Percentiles rank a stretch among this genome's conserved stretches.
Conservation (phyloP, 164 flowering plant genomes). For the Nymphaea colorata region DNA sequence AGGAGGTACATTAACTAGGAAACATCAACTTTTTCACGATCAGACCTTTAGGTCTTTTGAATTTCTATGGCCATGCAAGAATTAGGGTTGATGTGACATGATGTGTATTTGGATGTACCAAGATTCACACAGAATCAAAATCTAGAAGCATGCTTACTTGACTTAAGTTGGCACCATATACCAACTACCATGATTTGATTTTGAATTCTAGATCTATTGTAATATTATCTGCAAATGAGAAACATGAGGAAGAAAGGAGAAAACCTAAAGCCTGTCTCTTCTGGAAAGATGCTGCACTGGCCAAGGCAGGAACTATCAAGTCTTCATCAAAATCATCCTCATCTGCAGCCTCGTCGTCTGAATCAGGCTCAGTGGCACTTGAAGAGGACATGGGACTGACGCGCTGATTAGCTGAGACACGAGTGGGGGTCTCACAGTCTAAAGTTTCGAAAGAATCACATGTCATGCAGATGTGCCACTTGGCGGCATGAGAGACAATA, state of each 20-base stretch:
- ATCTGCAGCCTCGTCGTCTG: slow-evolving; percentile 36
- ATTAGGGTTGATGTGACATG: too few relatives aligned
- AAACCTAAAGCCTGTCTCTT: slow-evolving; percentile 72
- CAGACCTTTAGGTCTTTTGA: too few relatives aligned
- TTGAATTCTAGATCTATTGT: neutral
- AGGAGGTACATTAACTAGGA: too few relatives aligned
- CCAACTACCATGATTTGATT: neutral
- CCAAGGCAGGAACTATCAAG: slow-evolving; percentile 33
- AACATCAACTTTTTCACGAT: too few relatives aligned
- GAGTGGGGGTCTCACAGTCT: slow-evolving; percentile 44
- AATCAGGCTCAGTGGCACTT: slow-evolving; percentile 5
- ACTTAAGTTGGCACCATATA: too few relatives aligned
- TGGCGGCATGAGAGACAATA: slow-evolving; percentile 62
- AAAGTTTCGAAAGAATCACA: slow-evolving; percentile 41
- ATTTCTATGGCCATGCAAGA: too few relatives aligned
- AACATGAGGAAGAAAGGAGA: neutral
- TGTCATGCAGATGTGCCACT: slow-evolving; percentile 89
- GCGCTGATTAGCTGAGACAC: neutral
- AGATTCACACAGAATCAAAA: too few relatives aligned
- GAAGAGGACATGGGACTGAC: neutral
- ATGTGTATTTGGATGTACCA: too few relatives aligned
- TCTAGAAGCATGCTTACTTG: too few relatives aligned
- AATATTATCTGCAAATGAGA: neutral
- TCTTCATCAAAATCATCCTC: slow-evolving; percentile 57
- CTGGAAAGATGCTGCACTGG: slow-evolving; percentile 58